A percentile compares a stretch with the other conserved stretches of the same genome.
Conservation (phyloP, 768 basidiomycete genomes). For the Hygrocybe punicea region DNA sequence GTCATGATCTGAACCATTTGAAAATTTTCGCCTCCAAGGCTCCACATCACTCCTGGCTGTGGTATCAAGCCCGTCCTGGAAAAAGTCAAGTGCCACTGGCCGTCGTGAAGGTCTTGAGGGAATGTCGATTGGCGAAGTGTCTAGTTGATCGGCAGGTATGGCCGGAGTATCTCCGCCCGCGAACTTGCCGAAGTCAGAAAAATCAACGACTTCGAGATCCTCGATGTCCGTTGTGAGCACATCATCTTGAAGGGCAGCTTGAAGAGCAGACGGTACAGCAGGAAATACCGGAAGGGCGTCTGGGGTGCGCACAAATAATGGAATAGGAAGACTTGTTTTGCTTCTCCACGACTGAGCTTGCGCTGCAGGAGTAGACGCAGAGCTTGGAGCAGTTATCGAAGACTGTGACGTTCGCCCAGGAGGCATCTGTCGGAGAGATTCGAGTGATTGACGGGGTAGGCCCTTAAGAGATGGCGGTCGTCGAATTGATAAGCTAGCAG, state of each 20-base stretch:
- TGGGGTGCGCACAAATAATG: slow-evolving; percentile 28
- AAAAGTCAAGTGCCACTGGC: slow-evolving; percentile 69
- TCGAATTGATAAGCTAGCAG: slow-evolving; percentile 19
- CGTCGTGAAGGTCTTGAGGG: slow-evolving; percentile 40
- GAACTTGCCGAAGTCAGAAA: slow-evolving; percentile 70
- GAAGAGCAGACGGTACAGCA: slow-evolving; percentile 13
- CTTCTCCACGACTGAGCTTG: slow-evolving; percentile 67
- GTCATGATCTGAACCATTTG: slow-evolving; percentile 1
- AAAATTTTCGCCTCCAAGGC: slow-evolving; percentile 44
- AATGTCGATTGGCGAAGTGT: slow-evolving; percentile 15
- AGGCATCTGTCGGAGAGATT: slow-evolving; percentile 27
- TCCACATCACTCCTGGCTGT: slow-evolving; percentile 31
- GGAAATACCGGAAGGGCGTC: slow-evolving; percentile 18
- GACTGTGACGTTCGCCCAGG: slow-evolving; percentile 24
- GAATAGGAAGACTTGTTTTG: slow-evolving; percentile 38
- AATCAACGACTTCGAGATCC: slow-evolving; percentile 77
- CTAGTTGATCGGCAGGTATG: slow-evolving; percentile 17
- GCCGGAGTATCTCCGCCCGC: slow-evolving; percentile 40
- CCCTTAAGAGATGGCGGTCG: slow-evolving; percentile 37
- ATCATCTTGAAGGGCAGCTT: slow-evolving; percentile 35
- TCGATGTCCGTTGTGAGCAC: slow-evolving; percentile 46
- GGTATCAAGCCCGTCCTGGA: slow-evolving; percentile 45
- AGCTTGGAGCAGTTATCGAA: slow-evolving; percentile 13
- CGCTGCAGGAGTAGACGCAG: slow-evolving; percentile 28
- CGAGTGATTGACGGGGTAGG: slow-evolving; percentile 23